Percentiles rank a stretch among this genome's conserved stretches.
phyloP scores from a whole-genome alignment of 2,329 filamentous ascomycete species.

The Cladosporium colombiae region DNA sequence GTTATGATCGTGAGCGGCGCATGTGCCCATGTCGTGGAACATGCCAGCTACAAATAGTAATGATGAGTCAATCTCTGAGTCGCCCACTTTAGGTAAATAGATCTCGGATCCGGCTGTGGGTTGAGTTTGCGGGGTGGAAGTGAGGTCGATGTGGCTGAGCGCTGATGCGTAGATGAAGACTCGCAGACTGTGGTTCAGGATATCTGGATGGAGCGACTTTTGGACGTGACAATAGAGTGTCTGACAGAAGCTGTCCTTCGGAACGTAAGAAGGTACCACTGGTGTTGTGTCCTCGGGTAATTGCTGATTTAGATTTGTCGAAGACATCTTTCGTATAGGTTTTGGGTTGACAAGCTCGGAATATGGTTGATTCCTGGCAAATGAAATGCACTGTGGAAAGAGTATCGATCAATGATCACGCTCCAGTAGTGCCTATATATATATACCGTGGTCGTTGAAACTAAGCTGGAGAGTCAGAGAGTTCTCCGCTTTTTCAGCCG shows the following conservation, averaged over 20 bases:
- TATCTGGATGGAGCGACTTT: conserved; percentile 23
- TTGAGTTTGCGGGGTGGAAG: neutral
- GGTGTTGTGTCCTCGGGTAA: neutral
- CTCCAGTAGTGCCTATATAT: neutral
- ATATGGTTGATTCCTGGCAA: neutral
- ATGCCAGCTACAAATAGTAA: conserved; percentile 37
- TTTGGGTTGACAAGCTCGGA: neutral
- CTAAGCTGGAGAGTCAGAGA: neutral
- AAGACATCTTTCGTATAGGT: neutral
- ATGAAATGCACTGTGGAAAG: neutral
- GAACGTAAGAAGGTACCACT: neutral
- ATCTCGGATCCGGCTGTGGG: conserved; percentile 7
- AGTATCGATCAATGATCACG: neutral
- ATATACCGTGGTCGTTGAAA: neutral
- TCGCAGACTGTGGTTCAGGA: conserved; percentile 30
- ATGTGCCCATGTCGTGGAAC: conserved; percentile 41
- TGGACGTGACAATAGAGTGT: conserved; percentile 23
- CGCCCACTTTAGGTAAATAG: neutral
- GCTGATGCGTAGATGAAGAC: conserved; percentile 27
- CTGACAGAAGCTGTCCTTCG: conserved; percentile 23
- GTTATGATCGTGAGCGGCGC: conserved; percentile 33
- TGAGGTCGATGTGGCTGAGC: conserved; percentile 20
- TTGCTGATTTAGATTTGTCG: neutral
- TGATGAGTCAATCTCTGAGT: neutral
- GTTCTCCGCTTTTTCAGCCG: conserved; percentile 1